phyloP scores from a whole-genome alignment of 2,329 filamentous ascomycete species.

The Zymoseptoria brevis region DNA sequence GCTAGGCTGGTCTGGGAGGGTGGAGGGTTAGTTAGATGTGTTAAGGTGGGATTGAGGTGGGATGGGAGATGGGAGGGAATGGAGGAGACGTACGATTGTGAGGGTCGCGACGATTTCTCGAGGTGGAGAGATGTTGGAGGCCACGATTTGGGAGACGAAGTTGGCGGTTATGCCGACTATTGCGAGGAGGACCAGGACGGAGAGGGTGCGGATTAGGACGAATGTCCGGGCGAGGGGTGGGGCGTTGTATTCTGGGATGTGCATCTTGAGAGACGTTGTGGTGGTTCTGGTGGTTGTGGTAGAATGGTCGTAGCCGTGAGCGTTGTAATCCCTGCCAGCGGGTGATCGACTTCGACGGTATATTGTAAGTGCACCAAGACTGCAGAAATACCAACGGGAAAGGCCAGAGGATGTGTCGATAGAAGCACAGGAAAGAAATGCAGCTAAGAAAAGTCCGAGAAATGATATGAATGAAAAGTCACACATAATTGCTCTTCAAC shows the following conservation, averaged over 20 bases:
- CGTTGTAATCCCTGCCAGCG: slow-evolving; percentile 20
- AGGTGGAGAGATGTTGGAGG: slow-evolving; percentile 57
- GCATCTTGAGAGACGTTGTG: slow-evolving; percentile 30
- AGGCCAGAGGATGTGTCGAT: not conserved
- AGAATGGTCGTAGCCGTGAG: not conserved
- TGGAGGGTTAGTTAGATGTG: not conserved
- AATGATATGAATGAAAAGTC: slow-evolving; percentile 1
- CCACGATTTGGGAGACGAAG: slow-evolving; percentile 71
- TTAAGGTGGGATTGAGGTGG: too few species aligned
- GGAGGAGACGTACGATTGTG: slow-evolving; percentile 70
- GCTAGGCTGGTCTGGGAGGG: slow-evolving; percentile 61
- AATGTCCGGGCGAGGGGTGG: slow-evolving; percentile 65
- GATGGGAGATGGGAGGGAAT: too few species aligned
- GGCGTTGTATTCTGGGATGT: slow-evolving; percentile 57
- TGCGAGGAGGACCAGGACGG: slow-evolving; percentile 62
- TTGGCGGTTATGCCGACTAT: slow-evolving; percentile 75
- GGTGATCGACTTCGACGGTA: slow-evolving; percentile 11
- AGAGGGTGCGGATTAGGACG: slow-evolving; percentile 61
- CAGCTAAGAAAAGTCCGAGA: slow-evolving; percentile 13
- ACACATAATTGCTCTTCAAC: not conserved
- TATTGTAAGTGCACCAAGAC: not conserved
- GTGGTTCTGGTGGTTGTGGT: slow-evolving; percentile 2
- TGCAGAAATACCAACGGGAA: not conserved
- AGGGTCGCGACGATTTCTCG: slow-evolving; percentile 70
- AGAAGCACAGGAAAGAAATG: slow-evolving; percentile 2